phyloP scores from a whole-genome alignment of 805 yeast species.

The Cyberlindnera misumaiensis region DNA sequence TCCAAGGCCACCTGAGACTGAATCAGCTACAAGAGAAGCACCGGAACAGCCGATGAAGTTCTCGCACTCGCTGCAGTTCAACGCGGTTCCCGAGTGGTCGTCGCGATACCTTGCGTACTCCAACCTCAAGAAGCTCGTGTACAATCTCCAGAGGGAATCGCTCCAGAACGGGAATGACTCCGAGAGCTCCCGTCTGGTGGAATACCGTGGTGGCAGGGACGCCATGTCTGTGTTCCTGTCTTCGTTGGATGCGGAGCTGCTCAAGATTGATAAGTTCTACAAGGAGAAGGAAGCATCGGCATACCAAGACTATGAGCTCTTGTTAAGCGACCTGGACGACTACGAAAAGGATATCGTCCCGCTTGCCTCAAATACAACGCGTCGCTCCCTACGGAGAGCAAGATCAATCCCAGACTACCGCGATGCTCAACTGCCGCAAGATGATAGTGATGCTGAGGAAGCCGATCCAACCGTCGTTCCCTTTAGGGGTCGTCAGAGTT shows the following conservation, averaged over 20 bases:
- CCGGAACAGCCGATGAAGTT: no score
- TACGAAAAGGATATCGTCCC: conserved; percentile 35
- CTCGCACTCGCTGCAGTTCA: conserved; percentile 89
- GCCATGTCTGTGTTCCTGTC: conserved; percentile 55
- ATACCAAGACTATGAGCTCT: conserved; percentile 43
- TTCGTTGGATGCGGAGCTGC: conserved; percentile 72
- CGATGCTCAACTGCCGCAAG: conserved; percentile 5
- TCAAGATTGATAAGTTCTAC: conserved; percentile 73
- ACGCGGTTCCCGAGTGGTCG: conserved; percentile 98
- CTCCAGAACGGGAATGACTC: conserved; percentile 16
- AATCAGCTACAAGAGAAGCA: no score
- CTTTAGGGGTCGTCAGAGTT: conserved; percentile 19
- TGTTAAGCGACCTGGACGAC: conserved; percentile 56
- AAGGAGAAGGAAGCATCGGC: conserved; percentile 56
- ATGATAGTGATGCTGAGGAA: conserved; percentile 24
- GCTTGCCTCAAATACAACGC: not conserved
- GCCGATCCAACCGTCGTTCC: conserved; percentile 18
- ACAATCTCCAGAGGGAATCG: conserved; percentile 68
- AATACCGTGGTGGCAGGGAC: conserved; percentile 30
- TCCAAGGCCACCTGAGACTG: no score
- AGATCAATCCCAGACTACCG: conserved; percentile 13
- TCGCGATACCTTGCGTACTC: conserved; percentile 88
- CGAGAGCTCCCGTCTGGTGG: conserved; percentile 24
- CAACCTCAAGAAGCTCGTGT: conserved; percentile 76
- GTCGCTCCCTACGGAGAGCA: conserved; percentile 2